phyloP scores from a whole-genome alignment of 768 basidiomycete genomes.

The Tulasnella sp. region DNA sequence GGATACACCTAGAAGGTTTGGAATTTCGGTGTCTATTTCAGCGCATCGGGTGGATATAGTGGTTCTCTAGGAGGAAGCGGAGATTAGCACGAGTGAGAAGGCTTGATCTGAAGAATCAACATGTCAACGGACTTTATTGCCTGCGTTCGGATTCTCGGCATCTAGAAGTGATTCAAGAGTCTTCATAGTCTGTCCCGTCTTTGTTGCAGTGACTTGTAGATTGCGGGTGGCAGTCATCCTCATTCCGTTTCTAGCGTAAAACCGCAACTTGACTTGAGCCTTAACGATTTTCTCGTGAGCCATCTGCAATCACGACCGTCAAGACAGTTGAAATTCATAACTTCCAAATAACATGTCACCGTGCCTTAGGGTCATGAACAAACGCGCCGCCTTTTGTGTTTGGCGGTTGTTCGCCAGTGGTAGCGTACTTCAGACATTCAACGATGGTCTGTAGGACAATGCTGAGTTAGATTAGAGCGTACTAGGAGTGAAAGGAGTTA shows the following conservation, averaged over 20 bases:
- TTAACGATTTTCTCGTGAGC: conserved; percentile 99
- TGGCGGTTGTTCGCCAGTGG: conserved; percentile 95
- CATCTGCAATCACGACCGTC: conserved; percentile 38
- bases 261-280: conserved; percentile 93
- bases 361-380: conserved; percentile 82
- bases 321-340: neutral
- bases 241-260: conserved; percentile 77
- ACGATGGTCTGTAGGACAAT: conserved; percentile 59
- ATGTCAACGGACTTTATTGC: conserved; percentile 53
- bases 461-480: neutral
- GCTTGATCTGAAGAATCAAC: neutral
- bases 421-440: conserved; percentile 98
- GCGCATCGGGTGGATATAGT: conserved; percentile 96
- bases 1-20: conserved; percentile 85
- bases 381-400: conserved; percentile 98
- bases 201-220: conserved; percentile 86
- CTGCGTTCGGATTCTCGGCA: conserved; percentile 51
- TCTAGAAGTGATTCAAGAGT: conserved; percentile 87
- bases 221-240: conserved; percentile 87
- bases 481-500: neutral
- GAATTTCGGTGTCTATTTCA: conserved; percentile 92
- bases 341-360: neutral
- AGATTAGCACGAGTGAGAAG: neutral
- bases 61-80: conserved; percentile 42
- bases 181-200: conserved; percentile 91